Conservation (phyloP, 768 basidiomycete genomes). For the Trametopsis cervina region DNA sequence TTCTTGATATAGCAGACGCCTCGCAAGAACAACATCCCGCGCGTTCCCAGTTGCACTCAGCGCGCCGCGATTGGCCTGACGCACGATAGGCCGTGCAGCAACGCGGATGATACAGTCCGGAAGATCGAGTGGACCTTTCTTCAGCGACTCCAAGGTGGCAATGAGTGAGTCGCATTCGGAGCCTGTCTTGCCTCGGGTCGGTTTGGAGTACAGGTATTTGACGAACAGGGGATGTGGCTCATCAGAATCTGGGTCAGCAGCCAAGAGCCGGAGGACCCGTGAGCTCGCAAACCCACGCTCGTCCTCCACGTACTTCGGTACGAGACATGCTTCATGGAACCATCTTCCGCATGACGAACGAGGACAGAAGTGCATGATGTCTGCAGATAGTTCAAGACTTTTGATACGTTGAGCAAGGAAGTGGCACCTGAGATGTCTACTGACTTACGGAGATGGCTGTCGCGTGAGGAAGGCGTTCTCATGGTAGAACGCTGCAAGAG, state of each 20-base stretch:
- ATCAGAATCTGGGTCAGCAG: conserved; percentile 4
- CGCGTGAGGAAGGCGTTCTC: neutral
- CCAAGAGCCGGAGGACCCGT: conserved; percentile 6
- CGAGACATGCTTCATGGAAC: conserved; percentile 9
- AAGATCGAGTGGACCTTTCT: neutral
- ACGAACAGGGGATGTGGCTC: neutral
- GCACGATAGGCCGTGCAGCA: conserved; percentile 6
- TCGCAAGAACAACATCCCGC: conserved; percentile 9
- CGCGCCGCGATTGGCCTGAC: neutral
- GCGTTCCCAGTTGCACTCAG: conserved; percentile 4
- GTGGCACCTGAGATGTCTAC: neutral
- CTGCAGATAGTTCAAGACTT: neutral
- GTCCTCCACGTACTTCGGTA: neutral
- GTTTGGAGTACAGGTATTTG: neutral
- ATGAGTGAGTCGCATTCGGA: neutral
- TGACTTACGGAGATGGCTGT: neutral
- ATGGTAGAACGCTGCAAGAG: neutral
- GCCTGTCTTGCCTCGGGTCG: neutral
- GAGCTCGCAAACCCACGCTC: neutral
- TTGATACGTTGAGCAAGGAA: neutral
- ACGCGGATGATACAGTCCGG: conserved; percentile 1
- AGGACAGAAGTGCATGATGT: conserved; percentile 12
- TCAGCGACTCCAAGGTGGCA: neutral
- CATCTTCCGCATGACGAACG: conserved; percentile 4
- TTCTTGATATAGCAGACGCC: conserved; percentile 5